Evolutionary conservation across 2,329 filamentous ascomycete species (phyloP).

Genomic region (Kalmusia sp.): DNA sequence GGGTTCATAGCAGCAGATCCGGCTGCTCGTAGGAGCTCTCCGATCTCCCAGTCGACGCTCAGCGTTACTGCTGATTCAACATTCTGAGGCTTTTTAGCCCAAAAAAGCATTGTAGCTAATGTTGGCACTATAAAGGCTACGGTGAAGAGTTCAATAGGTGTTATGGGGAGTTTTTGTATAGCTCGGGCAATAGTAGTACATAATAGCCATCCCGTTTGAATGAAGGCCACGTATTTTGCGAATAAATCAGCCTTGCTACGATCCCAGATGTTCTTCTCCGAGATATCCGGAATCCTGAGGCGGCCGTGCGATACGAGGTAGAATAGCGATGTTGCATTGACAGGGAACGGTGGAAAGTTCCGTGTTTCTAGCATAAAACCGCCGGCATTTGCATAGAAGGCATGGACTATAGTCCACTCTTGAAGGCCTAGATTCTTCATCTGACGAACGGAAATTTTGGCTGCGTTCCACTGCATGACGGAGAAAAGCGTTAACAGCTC

Average conservation of each 20-base stretch:
- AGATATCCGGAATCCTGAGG: constrained; percentile 33
- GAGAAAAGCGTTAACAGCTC: no score
- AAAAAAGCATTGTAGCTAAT: constrained; percentile 43
- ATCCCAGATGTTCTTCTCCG: constrained; percentile 20
- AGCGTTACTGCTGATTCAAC: constrained; percentile 34
- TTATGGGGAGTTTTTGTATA: constrained; percentile 39
- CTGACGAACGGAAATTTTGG: no score
- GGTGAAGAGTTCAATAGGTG: constrained; percentile 46
- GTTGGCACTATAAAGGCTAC: constrained; percentile 47
- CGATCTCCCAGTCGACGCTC: background rate
- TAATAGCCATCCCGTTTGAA: constrained; percentile 18
- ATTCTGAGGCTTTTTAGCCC: constrained; percentile 49
- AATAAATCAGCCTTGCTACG: constrained; percentile 18
- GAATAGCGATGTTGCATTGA: constrained; percentile 20
- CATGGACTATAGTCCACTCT: no score
- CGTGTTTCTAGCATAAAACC: constrained; percentile 23
- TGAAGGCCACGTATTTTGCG: constrained; percentile 13
- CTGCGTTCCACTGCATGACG: no score
- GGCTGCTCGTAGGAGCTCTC: no score
- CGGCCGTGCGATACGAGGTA: constrained; percentile 16
- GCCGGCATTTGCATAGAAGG: constrained; percentile 34
- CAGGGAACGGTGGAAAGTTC: constrained; percentile 20
- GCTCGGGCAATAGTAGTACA: constrained; percentile 16
- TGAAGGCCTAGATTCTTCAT: no score
- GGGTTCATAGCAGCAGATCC: no score